phyloP scores from a whole-genome alignment of 441 rosid genomes.

The Dalechampia spathulata region DNA sequence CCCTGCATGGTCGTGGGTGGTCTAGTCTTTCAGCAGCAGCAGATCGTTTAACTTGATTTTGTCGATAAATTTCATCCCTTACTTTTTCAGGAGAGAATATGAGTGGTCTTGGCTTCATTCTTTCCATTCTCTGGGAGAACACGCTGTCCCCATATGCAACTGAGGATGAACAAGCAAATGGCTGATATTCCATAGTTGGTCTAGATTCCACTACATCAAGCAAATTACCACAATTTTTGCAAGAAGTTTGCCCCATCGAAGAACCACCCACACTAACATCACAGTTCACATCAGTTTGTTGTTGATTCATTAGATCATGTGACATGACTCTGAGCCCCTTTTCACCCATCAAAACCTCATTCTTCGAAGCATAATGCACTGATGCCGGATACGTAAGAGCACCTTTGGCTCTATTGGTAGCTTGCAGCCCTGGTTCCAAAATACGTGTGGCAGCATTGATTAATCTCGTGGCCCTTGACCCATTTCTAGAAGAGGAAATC shows the following conservation, averaged over 20 bases:
- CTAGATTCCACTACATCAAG: constrained; percentile 32
- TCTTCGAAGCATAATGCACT: constrained; percentile 18
- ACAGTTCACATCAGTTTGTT: constrained; percentile 11
- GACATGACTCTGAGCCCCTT: constrained; percentile 13
- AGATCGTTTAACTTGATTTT: constrained; percentile 20
- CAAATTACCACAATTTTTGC: constrained; percentile 59
- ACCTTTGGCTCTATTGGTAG: constrained; percentile 44
- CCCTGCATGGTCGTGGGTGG: constrained; percentile 9
- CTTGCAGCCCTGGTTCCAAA: constrained; percentile 77
- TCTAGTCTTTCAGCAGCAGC: constrained; percentile 16
- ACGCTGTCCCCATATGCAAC: constrained; percentile 9
- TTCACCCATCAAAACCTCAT: constrained; percentile 25
- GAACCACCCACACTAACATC: constrained; percentile 15
- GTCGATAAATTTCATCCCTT: constrained; percentile 27
- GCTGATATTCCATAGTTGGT: constrained; percentile 21
- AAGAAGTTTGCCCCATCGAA: constrained; percentile 35
- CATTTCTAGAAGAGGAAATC: constrained; percentile 39
- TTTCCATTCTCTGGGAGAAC: constrained; percentile 21
- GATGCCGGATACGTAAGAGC: constrained; percentile 44
- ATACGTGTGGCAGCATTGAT: constrained; percentile 78
- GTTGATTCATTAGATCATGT: constrained; percentile 22
- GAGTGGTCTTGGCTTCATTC: constrained; percentile 22
- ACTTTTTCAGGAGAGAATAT: constrained; percentile 24
- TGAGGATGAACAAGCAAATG: constrained; percentile 17
- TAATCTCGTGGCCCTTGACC: constrained; percentile 50